These are phyloP conservation scores for Combretum micranthum DNA, from an alignment of 345 rosid genomes.

Conservation along the genomic window DNA sequence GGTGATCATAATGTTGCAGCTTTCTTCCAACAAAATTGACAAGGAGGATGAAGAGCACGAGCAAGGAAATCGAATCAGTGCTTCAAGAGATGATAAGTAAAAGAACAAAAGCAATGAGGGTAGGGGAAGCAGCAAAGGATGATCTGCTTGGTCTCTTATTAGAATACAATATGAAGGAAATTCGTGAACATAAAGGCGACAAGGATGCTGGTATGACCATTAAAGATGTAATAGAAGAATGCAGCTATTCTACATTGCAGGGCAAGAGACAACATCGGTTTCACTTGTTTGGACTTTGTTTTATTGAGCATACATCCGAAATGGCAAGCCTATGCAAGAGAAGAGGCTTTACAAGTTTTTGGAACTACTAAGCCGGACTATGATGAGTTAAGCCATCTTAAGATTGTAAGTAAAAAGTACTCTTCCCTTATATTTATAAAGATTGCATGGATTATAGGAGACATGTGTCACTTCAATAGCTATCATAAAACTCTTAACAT, in stretches of 20 bases:
- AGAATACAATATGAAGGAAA: slow-evolving; percentile 9
- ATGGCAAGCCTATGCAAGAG: slow-evolving; percentile 54
- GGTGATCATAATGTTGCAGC: slow-evolving; percentile 14
- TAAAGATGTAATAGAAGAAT: slow-evolving; percentile 39
- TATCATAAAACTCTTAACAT: no score
- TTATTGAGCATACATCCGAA: slow-evolving; percentile 38
- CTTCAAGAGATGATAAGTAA: slow-evolving; percentile 28
- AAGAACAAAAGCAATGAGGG: slow-evolving; percentile 22
- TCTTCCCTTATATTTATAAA: no score
- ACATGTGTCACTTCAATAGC: no score
- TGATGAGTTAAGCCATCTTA: slow-evolving; percentile 28
- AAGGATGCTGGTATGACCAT: slow-evolving; percentile 5
- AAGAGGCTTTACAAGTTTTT: slow-evolving; percentile 33
- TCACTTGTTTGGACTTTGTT: slow-evolving; percentile 48
- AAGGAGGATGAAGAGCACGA: slow-evolving; percentile 30
- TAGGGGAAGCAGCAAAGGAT: slow-evolving; percentile 14
- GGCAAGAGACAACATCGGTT: slow-evolving; percentile 50
- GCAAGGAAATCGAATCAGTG: slow-evolving; percentile 26
- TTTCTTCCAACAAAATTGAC: slow-evolving; percentile 37
- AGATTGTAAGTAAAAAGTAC: slow-evolving; percentile 11
- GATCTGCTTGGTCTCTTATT: slow-evolving; percentile 26
- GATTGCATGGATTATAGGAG: no score
- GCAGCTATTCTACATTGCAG: slow-evolving; percentile 62
- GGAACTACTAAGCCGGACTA: slow-evolving; percentile 29
- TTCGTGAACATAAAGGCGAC: neutral